A percentile compares a stretch with the other conserved stretches of the same genome.
phyloP scores from a whole-genome alignment of 768 basidiomycete species.

The Tubosaeta sp. region DNA sequence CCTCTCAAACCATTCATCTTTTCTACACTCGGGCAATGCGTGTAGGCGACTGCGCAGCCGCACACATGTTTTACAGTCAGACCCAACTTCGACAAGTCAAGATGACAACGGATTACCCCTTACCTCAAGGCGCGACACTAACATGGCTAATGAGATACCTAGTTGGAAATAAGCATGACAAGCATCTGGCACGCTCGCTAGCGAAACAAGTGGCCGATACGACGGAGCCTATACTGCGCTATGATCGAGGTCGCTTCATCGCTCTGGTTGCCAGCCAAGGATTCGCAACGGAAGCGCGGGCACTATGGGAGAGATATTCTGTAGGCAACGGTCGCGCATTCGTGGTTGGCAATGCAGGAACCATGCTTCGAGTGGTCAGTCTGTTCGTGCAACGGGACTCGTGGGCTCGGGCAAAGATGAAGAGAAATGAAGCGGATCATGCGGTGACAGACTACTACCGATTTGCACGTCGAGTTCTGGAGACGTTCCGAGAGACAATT shows the following conservation, averaged over 20 bases:
- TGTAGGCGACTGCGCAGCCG: constrained; percentile 30
- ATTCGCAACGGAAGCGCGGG: constrained; percentile 44
- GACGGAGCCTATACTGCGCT: constrained; percentile 38
- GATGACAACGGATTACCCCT: constrained; percentile 40
- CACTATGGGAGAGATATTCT: constrained; percentile 56
- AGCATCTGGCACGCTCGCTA: constrained; percentile 46
- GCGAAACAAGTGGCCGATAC: constrained; percentile 45
- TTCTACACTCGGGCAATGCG: constrained; percentile 42
- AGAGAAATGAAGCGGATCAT: background rate
- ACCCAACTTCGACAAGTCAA: constrained; percentile 35
- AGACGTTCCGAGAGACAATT: constrained; percentile 40
- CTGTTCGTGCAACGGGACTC: constrained; percentile 32
- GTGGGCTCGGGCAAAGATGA: constrained; percentile 15
- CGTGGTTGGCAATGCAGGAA: constrained; percentile 42
- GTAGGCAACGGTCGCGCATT: constrained; percentile 36
- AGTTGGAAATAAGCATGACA: constrained; percentile 32
- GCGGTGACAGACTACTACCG: constrained; percentile 13
- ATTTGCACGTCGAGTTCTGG: constrained; percentile 46
- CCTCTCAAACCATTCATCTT: constrained; percentile 40
- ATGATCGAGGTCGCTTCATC: constrained; percentile 49
- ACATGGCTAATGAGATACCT: constrained; percentile 54
- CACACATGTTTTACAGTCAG: constrained; percentile 44
- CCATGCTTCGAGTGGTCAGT: constrained; percentile 42
- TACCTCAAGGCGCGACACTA: constrained; percentile 44
- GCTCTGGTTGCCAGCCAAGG: constrained; percentile 42